Evolutionary conservation across 164 flowering plant species (phyloP).

Genomic region (Echeveria elegans): DNA sequence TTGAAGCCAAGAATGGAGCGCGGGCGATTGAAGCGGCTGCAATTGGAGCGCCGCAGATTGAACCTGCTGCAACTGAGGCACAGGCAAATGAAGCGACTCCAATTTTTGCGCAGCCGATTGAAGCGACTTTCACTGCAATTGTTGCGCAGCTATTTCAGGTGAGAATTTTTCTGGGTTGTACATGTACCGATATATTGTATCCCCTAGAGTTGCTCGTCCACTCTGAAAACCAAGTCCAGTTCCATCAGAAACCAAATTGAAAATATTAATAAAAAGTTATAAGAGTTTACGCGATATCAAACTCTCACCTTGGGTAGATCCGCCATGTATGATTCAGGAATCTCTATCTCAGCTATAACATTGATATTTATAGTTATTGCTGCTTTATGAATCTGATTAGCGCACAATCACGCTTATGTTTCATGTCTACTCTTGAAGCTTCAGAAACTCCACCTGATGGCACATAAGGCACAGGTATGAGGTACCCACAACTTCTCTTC

Average conservation of each 20-base stretch:
- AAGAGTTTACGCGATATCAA: not conserved
- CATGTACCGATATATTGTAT: slow-evolving; percentile 61
- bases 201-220: slow-evolving; percentile 78
- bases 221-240: slow-evolving; percentile 32
- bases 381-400: slow-evolving; percentile 91
- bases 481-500: slow-evolving; percentile 99
- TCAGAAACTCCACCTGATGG: slow-evolving; percentile 70
- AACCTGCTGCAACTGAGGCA: no score
- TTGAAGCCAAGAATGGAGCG: no score
- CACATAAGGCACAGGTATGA: slow-evolving; percentile 85
- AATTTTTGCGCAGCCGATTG: no score
- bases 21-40: no score
- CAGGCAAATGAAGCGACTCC: no score
- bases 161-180: slow-evolving; percentile 44
- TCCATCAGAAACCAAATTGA: not conserved
- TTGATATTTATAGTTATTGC: slow-evolving; percentile 79
- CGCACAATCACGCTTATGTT: slow-evolving; percentile 63
- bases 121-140: no score
- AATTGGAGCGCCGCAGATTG: no score
- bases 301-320: slow-evolving; percentile 78
- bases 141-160: no score
- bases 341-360: slow-evolving; percentile 75
- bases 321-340: slow-evolving; percentile 73
- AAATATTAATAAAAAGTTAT: not conserved
- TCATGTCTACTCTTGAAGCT: slow-evolving; percentile 56